Base-by-base conservation (phyloP, 495 filamentous ascomycete species). In the Cercophora newfieldiana region DNA sequence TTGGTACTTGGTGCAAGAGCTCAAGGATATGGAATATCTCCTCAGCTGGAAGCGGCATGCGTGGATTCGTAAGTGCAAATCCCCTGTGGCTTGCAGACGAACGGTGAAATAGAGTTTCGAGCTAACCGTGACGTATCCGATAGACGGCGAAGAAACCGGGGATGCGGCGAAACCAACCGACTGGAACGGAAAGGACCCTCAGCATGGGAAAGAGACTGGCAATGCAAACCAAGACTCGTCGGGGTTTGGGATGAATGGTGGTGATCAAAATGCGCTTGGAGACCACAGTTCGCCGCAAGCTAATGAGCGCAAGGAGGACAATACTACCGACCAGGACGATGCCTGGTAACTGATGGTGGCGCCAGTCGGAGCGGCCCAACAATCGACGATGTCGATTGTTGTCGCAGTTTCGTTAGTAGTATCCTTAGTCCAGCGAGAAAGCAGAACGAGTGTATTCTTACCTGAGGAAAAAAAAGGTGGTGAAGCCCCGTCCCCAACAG, bases 401-500 rank as follows among this genome's bases (percentile, higher is more conserved):
- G 12, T 26, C 16, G 50, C 21, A 47, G 7, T 28, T 10, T 59
- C 24, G 67, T 69, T 66, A 69, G 67, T 51, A 69, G 67, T 69
- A 69, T 69, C 28, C 67, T 69, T 59, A 25, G 30, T 49, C 67
- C 21, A 16, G 3, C 2, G 1, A 21, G 22, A 18, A 26, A 2
- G 4, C 12, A 51, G 48, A 29, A 16, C 28, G 22, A 53, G 24
- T 49, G 14, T 3, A 28, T 44, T 49, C 67, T 66, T 68, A 70
- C 68, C 68, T 68, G 56, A 37, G 25, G 30, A 44, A 30, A 67
- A 30, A 64, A 56, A 58, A 5, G 10, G 37, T 67, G 65, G 68
- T 70, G 68, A 70, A 70, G 68, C 55, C 61, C 59, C 51, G 68
- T 68, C 68, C 68, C 56, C 65, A 64, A 70, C 68, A 70, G 65